A percentile compares a stretch with the other conserved stretches of the same genome.
Conservation (phyloP, 768 basidiomycete species). For the Candolleomyces eurysporus region DNA sequence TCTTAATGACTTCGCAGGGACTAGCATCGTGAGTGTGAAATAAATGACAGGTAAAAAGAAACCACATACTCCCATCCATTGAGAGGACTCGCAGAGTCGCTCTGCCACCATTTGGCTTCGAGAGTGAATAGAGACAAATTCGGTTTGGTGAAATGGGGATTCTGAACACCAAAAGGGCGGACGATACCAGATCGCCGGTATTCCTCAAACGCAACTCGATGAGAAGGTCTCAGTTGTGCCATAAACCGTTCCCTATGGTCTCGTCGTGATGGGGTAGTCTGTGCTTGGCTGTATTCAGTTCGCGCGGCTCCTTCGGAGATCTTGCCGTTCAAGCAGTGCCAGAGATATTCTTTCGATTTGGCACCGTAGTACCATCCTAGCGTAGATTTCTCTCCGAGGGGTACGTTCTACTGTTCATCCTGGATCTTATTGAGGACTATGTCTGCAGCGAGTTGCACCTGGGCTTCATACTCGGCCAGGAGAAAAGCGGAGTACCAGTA, state of each 20-base stretch:
- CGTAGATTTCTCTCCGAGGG: background rate
- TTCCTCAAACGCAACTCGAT: background rate
- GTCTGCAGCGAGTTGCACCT: background rate
- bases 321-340: background rate
- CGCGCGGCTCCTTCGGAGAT: background rate
- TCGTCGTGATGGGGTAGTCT: background rate
- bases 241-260: background rate
- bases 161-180: background rate
- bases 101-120: conserved; percentile 23
- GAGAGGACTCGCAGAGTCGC: conserved; percentile 34
- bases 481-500: background rate
- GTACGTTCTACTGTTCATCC: background rate
- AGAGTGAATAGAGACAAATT: background rate
- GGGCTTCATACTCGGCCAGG: background rate
- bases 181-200: background rate
- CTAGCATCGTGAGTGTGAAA: conserved; percentile 16
- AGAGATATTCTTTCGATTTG: background rate
- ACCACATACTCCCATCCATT: conserved; percentile 36
- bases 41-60: background rate
- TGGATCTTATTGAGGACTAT: background rate
- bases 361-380: background rate
- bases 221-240: background rate
- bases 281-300: background rate
- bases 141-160: background rate
- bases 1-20: conserved; percentile 24